Evolutionary conservation across 768 basidiomycete genomes (phyloP), one percentile per base, ranked within the genome.

Genomic region (Rubroboletus satanas): DNA sequence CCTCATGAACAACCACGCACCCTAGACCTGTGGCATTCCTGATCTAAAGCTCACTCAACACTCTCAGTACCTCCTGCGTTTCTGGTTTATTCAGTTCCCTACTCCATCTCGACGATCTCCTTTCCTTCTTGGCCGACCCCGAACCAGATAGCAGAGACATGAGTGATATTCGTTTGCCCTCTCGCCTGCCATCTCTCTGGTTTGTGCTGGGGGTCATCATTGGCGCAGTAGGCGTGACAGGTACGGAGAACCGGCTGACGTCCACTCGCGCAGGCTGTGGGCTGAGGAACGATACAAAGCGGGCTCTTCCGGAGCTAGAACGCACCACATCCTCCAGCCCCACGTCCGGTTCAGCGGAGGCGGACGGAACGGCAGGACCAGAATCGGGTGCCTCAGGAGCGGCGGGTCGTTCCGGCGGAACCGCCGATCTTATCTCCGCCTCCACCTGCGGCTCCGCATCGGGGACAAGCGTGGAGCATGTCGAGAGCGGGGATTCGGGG

Each of bases 11-110:
- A 29, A 31, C 1, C 29, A 31, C 9, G 11, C 12, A 23, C 18
- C 29, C 9, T 9, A 7, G 14, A n/a, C 9, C 37, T 28, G 29
- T 26, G 1, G 5, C 15, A 23, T 28, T 23, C 17, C n/a, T 0
- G 12, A 39, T 18, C 31, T 56, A 57, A 29, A 57, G 6, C 43
- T 8, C 46, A 28, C 48, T 45, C 10, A 69, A 36, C 21, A 47
- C 54, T 11, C 44, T 59, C 35, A 69, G 45, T 1, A 66, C 49
- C 38, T 64, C 64, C 44, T 64, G 66, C 14, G 62, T 68, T 28
- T 67, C 66, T 2, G 61, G 54, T 17, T 58, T 61, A 7, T 37
- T 51, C 53, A 63, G 8, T 45, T 65, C 62, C 49, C 17, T 55
- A 14, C 54, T 58, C 64, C 56, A 65, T 21, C 59, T 46, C 7